Percentiles rank a stretch among this genome's conserved stretches.
Conservation (phyloP, 2,329 filamentous ascomycete species). For the Coniochaeta sp. region DNA sequence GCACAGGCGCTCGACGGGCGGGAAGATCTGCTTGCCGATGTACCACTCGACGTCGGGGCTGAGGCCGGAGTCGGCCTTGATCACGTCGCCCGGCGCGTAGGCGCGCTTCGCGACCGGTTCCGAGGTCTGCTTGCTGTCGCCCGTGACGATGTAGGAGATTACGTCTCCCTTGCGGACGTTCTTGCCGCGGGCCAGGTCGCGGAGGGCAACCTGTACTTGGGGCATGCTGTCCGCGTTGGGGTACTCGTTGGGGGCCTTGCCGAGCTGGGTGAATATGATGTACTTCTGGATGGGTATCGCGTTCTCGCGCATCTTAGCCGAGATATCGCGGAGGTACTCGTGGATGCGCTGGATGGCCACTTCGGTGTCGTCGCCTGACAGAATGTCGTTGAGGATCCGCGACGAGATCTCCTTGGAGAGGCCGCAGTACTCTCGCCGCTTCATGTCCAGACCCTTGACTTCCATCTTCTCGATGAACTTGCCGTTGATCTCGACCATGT, state of each 20-base stretch:
- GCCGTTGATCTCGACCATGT: constrained; percentile 80
- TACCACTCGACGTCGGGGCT: constrained; percentile 96
- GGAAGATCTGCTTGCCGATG: constrained; percentile 95
- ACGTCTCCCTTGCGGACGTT: constrained; percentile 89
- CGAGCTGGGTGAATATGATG: constrained; percentile 95
- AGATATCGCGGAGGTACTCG: constrained; percentile 82
- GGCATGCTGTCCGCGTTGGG: constrained; percentile 94
- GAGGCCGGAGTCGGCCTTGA: constrained; percentile 68
- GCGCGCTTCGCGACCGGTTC: constrained; percentile 82
- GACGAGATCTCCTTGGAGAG: constrained; percentile 92
- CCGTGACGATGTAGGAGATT: constrained; percentile 89
- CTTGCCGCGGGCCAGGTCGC: constrained; percentile 81
- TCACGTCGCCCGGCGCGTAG: constrained; percentile 76
- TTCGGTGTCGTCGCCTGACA: constrained; percentile 90
- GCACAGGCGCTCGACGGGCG: constrained; percentile 93
- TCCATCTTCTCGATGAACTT: constrained; percentile 93
- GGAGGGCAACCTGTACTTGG: constrained; percentile 89
- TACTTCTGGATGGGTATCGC: constrained; percentile 76
- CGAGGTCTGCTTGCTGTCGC: constrained; percentile 52
- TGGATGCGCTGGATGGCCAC: constrained; percentile 83
- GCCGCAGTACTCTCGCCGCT: constrained; percentile 90
- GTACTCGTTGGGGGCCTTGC: constrained; percentile 88
- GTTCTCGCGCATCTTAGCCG: constrained; percentile 77
- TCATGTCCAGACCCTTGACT: constrained; percentile 98
- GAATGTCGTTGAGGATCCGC: constrained; percentile 83